A percentile compares a stretch with the other conserved stretches of the same genome.
These are phyloP conservation scores for Quillaja saponaria DNA, from an alignment of 306 rosid genomes.

Conservation along the genomic window DNA sequence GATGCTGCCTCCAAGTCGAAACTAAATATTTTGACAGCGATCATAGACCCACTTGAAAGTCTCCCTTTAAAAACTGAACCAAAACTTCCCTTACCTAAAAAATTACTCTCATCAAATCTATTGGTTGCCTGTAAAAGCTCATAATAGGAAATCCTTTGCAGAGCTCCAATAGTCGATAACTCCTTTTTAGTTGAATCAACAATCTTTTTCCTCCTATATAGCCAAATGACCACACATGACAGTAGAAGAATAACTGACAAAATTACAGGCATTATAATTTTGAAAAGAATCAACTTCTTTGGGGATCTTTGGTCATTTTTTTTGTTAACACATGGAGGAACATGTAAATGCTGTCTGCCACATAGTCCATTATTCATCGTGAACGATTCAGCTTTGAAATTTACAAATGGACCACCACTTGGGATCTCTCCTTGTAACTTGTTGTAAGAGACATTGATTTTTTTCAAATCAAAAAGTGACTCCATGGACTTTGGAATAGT, in stretches of 20 bases:
- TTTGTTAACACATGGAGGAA: constrained; percentile 29
- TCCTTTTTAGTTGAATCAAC: not conserved
- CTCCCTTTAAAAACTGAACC: constrained; percentile 34
- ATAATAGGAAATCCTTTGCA: constrained; percentile 15
- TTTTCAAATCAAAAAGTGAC: constrained; percentile 10
- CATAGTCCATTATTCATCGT: constrained; percentile 39
- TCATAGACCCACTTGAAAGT: constrained; percentile 20
- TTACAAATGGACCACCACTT: constrained; percentile 21
- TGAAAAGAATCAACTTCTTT: not conserved
- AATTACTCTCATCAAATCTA: constrained; percentile 19
- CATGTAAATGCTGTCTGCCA: constrained; percentile 16
- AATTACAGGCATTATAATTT: constrained; percentile 16
- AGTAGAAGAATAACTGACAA: constrained; percentile 13
- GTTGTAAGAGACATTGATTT: constrained; percentile 31
- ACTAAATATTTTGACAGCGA: constrained; percentile 30
- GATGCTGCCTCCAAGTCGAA: constrained; percentile 12
- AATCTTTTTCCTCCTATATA: not conserved
- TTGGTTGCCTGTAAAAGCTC: constrained; percentile 31
- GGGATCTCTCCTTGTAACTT: constrained; percentile 46
- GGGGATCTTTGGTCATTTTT: not conserved
- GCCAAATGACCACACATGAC: not conserved
- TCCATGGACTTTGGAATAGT: constrained; percentile 34
- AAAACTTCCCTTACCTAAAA: constrained; percentile 27
- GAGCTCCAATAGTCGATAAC: not conserved
- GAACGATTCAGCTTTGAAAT: constrained; percentile 32